Percentiles rank a stretch among this genome's conserved stretches.
These are phyloP conservation scores for Penicillium fuscoglaucum DNA, from an alignment of 2,329 filamentous ascomycete genomes.

Conservation along the genomic window DNA sequence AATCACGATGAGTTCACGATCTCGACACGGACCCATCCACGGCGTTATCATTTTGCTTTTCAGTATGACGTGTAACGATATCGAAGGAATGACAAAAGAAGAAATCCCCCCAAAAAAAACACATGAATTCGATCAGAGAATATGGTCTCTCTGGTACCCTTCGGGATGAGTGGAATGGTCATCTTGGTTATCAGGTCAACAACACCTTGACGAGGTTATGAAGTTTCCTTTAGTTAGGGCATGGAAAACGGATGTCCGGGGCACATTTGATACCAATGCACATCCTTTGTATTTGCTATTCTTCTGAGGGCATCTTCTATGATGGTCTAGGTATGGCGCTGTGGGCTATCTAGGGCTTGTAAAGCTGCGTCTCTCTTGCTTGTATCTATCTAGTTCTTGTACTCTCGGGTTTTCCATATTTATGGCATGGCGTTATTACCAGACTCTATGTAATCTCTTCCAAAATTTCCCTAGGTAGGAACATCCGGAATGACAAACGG, in stretches of 20 bases:
- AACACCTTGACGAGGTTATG: constrained; percentile 2
- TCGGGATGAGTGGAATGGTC: not conserved
- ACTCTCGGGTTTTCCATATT: not conserved
- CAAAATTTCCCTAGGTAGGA: too few species aligned
- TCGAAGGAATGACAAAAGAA: constrained; percentile 7
- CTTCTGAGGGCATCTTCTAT: not conserved
- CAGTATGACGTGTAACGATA: constrained; percentile 18
- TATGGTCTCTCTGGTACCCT: not conserved
- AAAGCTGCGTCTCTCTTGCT: not conserved
- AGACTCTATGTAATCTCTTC: not conserved
- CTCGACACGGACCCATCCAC: constrained; percentile 7
- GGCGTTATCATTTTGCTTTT: constrained; percentile 12
- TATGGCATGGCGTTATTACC: not conserved
- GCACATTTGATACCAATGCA: constrained; percentile 6
- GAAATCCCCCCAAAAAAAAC: constrained; percentile 14
- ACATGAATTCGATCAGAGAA: not conserved
- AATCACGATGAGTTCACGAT: constrained; percentile 2
- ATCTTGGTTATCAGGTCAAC: constrained; percentile 1
- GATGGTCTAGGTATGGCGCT: not conserved
- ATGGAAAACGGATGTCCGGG: not conserved
- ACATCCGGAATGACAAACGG: not conserved
- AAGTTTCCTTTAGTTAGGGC: constrained; percentile 7
- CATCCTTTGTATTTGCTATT: not conserved
- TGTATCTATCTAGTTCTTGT: constrained; percentile 2
- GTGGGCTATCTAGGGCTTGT: not conserved